Percentiles rank a stretch among this genome's conserved stretches.
These are phyloP conservation scores for Sclerotinia trifoliorum DNA, from an alignment of 2,329 filamentous ascomycete genomes.

Conservation along the genomic window DNA sequence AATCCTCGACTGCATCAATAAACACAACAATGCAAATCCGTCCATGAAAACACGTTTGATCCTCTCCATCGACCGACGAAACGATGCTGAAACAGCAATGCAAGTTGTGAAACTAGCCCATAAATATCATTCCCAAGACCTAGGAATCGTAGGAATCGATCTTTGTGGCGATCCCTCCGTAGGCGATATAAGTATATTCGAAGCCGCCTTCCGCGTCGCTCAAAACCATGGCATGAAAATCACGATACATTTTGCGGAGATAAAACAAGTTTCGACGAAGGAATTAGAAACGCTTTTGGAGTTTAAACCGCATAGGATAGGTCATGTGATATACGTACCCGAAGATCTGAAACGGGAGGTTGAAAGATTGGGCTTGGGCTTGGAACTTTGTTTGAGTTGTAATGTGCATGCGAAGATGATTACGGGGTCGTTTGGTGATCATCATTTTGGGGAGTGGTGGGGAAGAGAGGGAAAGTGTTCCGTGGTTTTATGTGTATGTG, in stretches of 20 bases:
- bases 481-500: conserved; percentile 67
- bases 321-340: background rate
- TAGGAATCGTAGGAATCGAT: conserved; percentile 70
- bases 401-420: conserved; percentile 78
- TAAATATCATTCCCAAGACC: conserved; percentile 49
- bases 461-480: conserved; percentile 50
- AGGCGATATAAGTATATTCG: conserved; percentile 60
- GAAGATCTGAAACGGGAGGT: conserved; percentile 32
- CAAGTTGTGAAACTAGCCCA: conserved; percentile 64
- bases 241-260: conserved; percentile 44
- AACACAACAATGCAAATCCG: conserved; percentile 42
- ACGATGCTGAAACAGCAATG: conserved; percentile 56
- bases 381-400: conserved; percentile 78
- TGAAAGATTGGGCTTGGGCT: conserved; percentile 48
- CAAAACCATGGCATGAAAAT: conserved; percentile 56
- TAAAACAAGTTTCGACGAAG: background rate
- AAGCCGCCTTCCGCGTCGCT: conserved; percentile 57
- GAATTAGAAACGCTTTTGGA: background rate
- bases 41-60: conserved; percentile 64
- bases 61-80: conserved; percentile 70
- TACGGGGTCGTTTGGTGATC: conserved; percentile 59
- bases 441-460: conserved; percentile 78
- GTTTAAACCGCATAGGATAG: background rate
- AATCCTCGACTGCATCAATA: conserved; percentile 62
- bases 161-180: conserved; percentile 73